A percentile compares a stretch with the other conserved stretches of the same genome.
phyloP scores from a whole-genome alignment of 2,329 filamentous ascomycete genomes.

The Colletotrichum agaves region DNA sequence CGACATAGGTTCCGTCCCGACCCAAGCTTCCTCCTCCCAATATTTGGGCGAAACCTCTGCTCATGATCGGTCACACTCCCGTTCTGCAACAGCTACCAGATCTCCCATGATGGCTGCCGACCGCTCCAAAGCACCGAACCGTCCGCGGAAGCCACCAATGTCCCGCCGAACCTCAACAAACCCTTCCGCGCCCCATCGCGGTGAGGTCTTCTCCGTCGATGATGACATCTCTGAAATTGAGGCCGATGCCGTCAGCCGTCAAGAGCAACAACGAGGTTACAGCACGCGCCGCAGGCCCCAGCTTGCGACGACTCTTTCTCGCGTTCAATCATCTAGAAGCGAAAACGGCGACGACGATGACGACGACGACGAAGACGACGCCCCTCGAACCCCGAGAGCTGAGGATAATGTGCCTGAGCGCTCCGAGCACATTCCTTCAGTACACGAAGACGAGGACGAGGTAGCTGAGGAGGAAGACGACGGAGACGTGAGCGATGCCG shows the following conservation, averaged over 20 bases:
- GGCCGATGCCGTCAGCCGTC: slow-evolving; percentile 65
- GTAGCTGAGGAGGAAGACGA: slow-evolving; percentile 70
- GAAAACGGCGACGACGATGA: slow-evolving; percentile 41
- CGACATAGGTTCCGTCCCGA: slow-evolving; percentile 36
- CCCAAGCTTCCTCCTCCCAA: slow-evolving; percentile 37
- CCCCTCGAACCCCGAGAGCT: slow-evolving; percentile 24
- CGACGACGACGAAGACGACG: slow-evolving; percentile 37
- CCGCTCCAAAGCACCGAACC: slow-evolving; percentile 58
- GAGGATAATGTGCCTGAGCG: slow-evolving; percentile 40
- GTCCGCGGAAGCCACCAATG: slow-evolving; percentile 78
- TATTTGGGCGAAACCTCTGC: slow-evolving; percentile 49
- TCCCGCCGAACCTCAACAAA: slow-evolving; percentile 80
- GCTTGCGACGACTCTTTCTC: slow-evolving; percentile 49
- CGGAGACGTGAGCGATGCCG: slow-evolving; percentile 84
- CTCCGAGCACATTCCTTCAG: slow-evolving; percentile 45
- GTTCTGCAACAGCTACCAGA: slow-evolving; percentile 49
- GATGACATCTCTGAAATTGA: slow-evolving; percentile 86
- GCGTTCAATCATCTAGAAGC: slow-evolving; percentile 54
- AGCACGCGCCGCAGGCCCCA: slow-evolving; percentile 49
- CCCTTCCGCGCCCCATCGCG: slow-evolving; percentile 76
- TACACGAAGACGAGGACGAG: slow-evolving; percentile 49
- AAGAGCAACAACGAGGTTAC: slow-evolving; percentile 47
- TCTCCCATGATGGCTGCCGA: slow-evolving; percentile 60
- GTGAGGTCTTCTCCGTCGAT: slow-evolving; percentile 90
- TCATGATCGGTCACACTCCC: slow-evolving; percentile 52